Base-by-base conservation (phyloP, 768 basidiomycete genomes). In the Lentinula lateritia region DNA sequence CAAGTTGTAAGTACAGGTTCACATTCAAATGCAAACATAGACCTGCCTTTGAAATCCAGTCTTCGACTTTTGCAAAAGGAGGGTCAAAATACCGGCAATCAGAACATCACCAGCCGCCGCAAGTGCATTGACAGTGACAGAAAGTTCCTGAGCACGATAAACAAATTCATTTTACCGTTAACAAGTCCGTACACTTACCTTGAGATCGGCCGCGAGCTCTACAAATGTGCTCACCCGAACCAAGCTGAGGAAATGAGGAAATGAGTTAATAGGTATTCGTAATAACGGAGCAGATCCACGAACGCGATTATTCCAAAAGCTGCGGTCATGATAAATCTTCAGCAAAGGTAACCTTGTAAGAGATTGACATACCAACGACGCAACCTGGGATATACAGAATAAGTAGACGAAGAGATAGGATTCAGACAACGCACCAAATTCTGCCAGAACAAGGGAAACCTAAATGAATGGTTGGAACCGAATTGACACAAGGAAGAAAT, bases 31-130 rank as follows among this genome's bases (percentile, higher is more conserved):
- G 39, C 20, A 35, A 15, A 5, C 23, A 36, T 3, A 50, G 8
- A 50, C 68, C n/a, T 48, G 76, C 82, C 71, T 79, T 52, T 72
- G 75, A 70, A 84, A 85, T 2, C 83, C 82, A 6, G 84, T 83
- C 9, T 82, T 75, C 1, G 82, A 78, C 15, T 61, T 70, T 12
- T 81, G 77, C 38, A 86, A 72, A 61, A 86, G 65, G 48, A 67
- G 63, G 57, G 78, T 80, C 2, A 86, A 75, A n/a, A 75, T 75
- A 12, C 61, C 56, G 0, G 84, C 83, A 41, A 86, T 85, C 8
- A 80, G 62, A 12, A 83, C 66, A 48, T 86, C 84, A 1, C 76
- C 76, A 9, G 71, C 71, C 0, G 81, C 78, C 2, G 82, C 77
- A 3, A 80, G 68, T 0, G 75, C 82, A 63, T 85, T 85, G 64